A percentile compares a stretch with the other conserved stretches of the same genome.
These are phyloP conservation scores for Candida caryicola DNA, from an alignment of 805 yeast genomes.

Conservation along the genomic window DNA sequence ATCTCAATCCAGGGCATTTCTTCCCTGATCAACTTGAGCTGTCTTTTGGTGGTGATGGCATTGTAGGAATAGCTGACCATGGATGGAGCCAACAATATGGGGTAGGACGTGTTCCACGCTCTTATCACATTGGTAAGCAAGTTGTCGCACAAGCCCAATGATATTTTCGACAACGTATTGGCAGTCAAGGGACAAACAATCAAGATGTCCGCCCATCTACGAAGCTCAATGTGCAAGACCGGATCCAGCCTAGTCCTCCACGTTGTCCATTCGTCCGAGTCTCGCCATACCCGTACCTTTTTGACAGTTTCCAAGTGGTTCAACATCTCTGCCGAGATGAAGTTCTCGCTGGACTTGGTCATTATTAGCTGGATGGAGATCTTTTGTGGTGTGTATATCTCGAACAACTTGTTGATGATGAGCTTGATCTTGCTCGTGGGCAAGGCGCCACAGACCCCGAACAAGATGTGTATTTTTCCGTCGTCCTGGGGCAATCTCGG, in stretches of 20 bases:
- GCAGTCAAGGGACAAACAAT: constrained; percentile 95
- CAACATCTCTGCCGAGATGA: constrained; percentile 47
- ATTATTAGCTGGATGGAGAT: constrained; percentile 53
- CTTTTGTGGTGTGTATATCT: constrained; percentile 49
- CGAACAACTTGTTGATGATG: constrained; percentile 51
- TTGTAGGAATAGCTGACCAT: constrained; percentile 93
- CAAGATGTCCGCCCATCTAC: constrained; percentile 95
- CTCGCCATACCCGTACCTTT: constrained; percentile 54
- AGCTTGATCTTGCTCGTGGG: constrained; percentile 50
- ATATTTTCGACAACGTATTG: constrained; percentile 84
- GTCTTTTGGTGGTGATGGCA: constrained; percentile 83
- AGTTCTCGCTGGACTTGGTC: constrained; percentile 52
- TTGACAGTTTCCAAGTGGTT: constrained; percentile 35
- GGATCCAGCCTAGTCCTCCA: constrained; percentile 86
- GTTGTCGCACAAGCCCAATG: constrained; percentile 90
- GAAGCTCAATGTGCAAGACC: constrained; percentile 87
- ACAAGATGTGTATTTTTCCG: constrained; percentile 52
- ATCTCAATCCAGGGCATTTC: constrained; percentile 96
- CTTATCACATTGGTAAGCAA: constrained; percentile 84
- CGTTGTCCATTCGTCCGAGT: constrained; percentile 61
- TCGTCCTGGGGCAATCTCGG: constrained; percentile 61
- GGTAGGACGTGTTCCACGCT: constrained; percentile 93
- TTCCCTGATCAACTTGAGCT: constrained; percentile 69
- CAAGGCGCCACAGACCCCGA: constrained; percentile 59
- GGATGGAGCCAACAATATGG: constrained; percentile 89